phyloP scores from a whole-genome alignment of 495 filamentous ascomycete species.

The Penicillium maclennaniae region DNA sequence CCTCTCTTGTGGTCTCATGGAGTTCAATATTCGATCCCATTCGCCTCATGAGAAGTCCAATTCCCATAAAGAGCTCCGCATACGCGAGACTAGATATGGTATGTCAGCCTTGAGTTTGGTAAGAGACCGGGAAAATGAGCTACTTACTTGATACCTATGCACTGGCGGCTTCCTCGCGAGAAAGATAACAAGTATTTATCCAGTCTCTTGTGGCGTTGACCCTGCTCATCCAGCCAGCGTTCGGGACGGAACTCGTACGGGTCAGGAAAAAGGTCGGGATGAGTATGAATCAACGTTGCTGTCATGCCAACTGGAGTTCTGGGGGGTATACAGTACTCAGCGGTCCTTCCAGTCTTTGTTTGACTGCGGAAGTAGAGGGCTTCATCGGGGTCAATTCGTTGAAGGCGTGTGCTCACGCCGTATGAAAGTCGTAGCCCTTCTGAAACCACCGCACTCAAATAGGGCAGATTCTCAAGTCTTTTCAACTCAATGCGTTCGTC shows the following conservation, averaged over 20 bases:
- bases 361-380: no score
- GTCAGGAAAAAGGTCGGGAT: constrained; percentile 39
- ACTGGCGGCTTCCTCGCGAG: constrained; percentile 44
- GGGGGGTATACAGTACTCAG: no score
- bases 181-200: constrained; percentile 48
- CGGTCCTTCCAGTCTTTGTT: no score
- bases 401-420: no score
- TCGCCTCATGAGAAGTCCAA: constrained; percentile 27
- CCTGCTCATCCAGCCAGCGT: constrained; percentile 35
- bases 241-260: constrained; percentile 39
- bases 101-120: neutral
- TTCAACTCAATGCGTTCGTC: constrained; percentile 23
- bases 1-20: constrained; percentile 33
- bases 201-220: constrained; percentile 32
- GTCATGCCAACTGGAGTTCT: constrained; percentile 47
- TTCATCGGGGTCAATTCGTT: no score
- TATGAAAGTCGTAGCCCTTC: no score
- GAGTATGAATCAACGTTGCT: constrained; percentile 35
- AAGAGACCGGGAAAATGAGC: neutral
- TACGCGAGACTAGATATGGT: constrained; percentile 28
- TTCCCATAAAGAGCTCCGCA: constrained; percentile 30
- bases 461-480: constrained; percentile 35
- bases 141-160: constrained; percentile 47
- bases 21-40: constrained; percentile 34
- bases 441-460: constrained; percentile 36